These are phyloP conservation scores for Cercospora sojina DNA, from an alignment of 2,329 filamentous ascomycete genomes.

Conservation along the genomic window DNA sequence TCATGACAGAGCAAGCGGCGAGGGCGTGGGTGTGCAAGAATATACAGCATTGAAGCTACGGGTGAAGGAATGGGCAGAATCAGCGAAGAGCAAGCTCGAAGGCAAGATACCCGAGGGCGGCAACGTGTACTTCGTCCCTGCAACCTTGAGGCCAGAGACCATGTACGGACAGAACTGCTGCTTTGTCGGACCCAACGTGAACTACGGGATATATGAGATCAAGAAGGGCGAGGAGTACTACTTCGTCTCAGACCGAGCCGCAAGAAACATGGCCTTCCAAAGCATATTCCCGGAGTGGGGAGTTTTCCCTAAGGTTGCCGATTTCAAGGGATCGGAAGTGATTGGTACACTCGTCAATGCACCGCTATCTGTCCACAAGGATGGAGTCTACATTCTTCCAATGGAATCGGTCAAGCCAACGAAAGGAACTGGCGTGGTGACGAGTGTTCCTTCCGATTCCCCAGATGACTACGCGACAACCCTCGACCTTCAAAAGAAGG, in stretches of 20 bases:
- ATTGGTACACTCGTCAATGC: constrained; percentile 88
- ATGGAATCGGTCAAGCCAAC: constrained; percentile 92
- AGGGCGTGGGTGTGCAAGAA: constrained; percentile 82
- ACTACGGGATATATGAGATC: constrained; percentile 83
- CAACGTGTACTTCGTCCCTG: constrained; percentile 84
- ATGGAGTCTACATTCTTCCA: constrained; percentile 76
- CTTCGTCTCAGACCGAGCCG: constrained; percentile 76
- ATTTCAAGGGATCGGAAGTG: constrained; percentile 74
- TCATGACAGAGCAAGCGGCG: constrained; percentile 77
- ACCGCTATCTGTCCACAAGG: constrained; percentile 79
- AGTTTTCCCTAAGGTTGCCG: constrained; percentile 69
- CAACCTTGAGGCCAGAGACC: constrained; percentile 90
- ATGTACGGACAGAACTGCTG: constrained; percentile 99
- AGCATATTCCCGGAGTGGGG: constrained; percentile 77
- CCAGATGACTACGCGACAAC: constrained; percentile 93
- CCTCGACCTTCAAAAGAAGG: constrained; percentile 86
- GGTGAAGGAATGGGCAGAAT: constrained; percentile 82
- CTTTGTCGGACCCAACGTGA: constrained; percentile 87
- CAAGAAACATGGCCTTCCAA: constrained; percentile 96
- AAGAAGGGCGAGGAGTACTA: constrained; percentile 65
- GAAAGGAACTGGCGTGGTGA: constrained; percentile 96
- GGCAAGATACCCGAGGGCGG: constrained; percentile 76
- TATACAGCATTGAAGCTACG: constrained; percentile 91
- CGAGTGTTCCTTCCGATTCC: constrained; percentile 91
- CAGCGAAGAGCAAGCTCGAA: constrained; percentile 68